Conservation (phyloP, 2,329 filamentous ascomycete genomes). For the Paraphoma sp. region DNA sequence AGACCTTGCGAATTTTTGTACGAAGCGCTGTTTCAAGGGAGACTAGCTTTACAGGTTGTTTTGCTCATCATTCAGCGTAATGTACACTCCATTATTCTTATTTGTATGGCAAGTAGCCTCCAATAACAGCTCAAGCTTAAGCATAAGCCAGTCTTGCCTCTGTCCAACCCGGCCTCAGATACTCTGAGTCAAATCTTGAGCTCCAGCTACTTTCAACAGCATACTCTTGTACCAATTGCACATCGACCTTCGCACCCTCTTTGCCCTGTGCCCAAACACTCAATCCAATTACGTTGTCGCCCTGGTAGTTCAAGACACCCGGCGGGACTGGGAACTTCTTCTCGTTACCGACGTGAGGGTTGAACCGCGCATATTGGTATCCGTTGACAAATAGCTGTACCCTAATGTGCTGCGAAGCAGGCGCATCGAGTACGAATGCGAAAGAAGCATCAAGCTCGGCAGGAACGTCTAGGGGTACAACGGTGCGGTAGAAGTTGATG, state of each 20-base stretch:
- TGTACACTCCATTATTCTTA: too few species aligned
- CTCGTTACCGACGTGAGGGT: conserved; percentile 67
- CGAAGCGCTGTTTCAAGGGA: too few species aligned
- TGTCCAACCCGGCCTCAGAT: conserved; percentile 61
- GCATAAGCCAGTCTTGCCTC: conserved; percentile 42
- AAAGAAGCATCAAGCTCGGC: conserved; percentile 62
- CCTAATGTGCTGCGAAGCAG: conserved; percentile 54
- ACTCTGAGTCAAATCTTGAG: conserved; percentile 56
- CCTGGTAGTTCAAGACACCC: conserved; percentile 64
- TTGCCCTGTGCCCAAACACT: conserved; percentile 67
- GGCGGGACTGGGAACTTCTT: conserved; percentile 66
- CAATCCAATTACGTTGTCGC: conserved; percentile 64
- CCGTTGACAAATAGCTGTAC: conserved; percentile 69
- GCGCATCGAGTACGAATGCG: conserved; percentile 60
- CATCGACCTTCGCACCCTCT: conserved; percentile 57
- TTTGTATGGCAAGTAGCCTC: too few species aligned
- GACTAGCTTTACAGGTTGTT: too few species aligned
- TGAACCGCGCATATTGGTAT: conserved; percentile 68
- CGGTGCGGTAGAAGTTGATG: conserved; percentile 63
- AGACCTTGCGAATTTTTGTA: too few species aligned
- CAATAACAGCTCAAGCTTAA: conserved; percentile 6
- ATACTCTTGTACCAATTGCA: conserved; percentile 63
- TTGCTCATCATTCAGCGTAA: too few species aligned
- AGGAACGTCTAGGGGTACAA: conserved; percentile 59
- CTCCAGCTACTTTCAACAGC: conserved; percentile 61